These are phyloP conservation scores for Fusarium pseudocircinatum DNA, from an alignment of 2,329 filamentous ascomycete genomes.

Conservation along the genomic window DNA sequence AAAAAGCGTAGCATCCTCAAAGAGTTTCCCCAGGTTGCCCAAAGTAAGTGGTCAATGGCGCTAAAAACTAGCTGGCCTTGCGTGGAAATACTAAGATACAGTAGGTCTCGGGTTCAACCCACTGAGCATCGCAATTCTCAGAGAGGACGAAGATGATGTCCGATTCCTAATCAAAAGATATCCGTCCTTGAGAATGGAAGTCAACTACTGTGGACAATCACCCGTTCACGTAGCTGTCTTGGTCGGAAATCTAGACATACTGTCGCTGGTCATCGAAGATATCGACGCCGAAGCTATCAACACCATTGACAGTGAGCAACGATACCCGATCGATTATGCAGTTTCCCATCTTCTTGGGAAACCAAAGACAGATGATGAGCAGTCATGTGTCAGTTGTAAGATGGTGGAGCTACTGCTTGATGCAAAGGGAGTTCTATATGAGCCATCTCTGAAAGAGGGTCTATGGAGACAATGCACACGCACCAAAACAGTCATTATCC, in stretches of 20 bases:
- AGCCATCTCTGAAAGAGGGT: accelerated
- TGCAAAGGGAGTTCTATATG: background rate
- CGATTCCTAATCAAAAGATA: accelerated
- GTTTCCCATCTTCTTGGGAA: background rate
- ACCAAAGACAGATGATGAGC: accelerated
- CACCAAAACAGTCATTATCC: background rate
- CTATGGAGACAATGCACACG: background rate
- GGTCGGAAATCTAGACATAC: background rate
- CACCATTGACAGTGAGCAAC: background rate
- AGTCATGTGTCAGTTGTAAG: background rate
- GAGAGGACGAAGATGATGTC: accelerated
- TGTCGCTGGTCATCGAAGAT: background rate
- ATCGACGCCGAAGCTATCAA: accelerated
- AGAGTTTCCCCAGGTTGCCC: accelerated
- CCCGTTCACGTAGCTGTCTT: background rate
- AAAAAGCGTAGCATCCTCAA: accelerated
- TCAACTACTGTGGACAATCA: background rate
- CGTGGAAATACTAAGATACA: too few relatives aligned
- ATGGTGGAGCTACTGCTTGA: background rate
- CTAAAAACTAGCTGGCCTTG: too few relatives aligned
- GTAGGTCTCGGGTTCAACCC: background rate
- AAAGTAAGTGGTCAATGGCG: background rate
- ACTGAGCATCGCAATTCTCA: accelerated
- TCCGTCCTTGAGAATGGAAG: accelerated
- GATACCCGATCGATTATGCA: background rate